These are phyloP conservation scores for Cyclaneusma minus DNA, from an alignment of 2,329 filamentous ascomycete species.

Conservation along the genomic window DNA sequence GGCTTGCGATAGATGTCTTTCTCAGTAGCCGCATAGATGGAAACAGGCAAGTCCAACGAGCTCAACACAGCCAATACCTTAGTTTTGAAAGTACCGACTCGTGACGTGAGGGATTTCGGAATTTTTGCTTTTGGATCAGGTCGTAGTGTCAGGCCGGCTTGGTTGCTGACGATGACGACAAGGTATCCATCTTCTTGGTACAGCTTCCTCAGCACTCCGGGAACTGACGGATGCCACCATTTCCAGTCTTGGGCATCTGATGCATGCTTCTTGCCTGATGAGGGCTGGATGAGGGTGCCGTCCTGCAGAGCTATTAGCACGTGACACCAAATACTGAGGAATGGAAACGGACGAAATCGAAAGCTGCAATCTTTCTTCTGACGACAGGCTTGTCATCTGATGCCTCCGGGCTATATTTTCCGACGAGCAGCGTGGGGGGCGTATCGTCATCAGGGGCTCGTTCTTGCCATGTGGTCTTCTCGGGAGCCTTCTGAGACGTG, in stretches of 20 bases:
- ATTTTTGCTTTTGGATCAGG: slow-evolving; percentile 50
- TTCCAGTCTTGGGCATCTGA: slow-evolving; percentile 69
- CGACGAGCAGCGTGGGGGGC: slow-evolving; percentile 52
- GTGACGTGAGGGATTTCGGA: slow-evolving; percentile 49
- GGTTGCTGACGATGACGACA: slow-evolving; percentile 75
- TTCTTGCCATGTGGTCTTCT: slow-evolving; percentile 58
- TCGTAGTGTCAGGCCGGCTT: slow-evolving; percentile 66
- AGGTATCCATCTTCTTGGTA: slow-evolving; percentile 52
- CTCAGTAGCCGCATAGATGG: slow-evolving; percentile 72
- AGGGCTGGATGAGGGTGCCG: slow-evolving; percentile 68
- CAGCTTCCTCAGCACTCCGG: slow-evolving; percentile 48
- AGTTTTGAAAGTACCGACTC: slow-evolving; percentile 66
- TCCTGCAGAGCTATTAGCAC: slow-evolving; percentile 35
- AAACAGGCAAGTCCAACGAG: slow-evolving; percentile 59
- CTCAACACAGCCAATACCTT: slow-evolving; percentile 57
- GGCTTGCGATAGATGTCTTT: slow-evolving; percentile 80
- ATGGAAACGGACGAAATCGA: slow-evolving; percentile 40
- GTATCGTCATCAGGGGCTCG: slow-evolving; percentile 34
- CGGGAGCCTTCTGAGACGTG: slow-evolving; percentile 66
- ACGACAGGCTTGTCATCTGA: slow-evolving; percentile 8
- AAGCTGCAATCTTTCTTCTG: slow-evolving; percentile 50
- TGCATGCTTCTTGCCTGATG: slow-evolving; percentile 67
- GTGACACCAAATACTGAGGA: not conserved
- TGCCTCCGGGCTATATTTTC: slow-evolving; percentile 42
- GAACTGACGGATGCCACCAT: slow-evolving; percentile 74